These are phyloP conservation scores for Curvularia sp. DNA, from an alignment of 2,329 filamentous ascomycete species.

Conservation along the genomic window DNA sequence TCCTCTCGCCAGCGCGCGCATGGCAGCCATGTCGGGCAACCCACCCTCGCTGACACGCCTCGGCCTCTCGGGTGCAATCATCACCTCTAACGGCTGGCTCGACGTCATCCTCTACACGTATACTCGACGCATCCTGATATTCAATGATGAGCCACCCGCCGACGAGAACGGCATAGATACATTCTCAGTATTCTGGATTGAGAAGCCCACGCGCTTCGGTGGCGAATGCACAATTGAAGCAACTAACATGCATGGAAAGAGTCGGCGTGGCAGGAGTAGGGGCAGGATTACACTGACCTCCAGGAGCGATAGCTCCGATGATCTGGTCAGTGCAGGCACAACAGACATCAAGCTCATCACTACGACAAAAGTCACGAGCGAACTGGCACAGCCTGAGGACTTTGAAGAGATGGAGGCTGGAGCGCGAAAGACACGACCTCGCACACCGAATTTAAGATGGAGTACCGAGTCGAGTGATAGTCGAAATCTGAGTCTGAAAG, in stretches of 20 bases:
- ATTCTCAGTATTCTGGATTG: conserved; percentile 47
- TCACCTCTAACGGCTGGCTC: conserved; percentile 66
- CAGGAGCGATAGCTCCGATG: conserved; percentile 35
- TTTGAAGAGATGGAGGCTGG: conserved; percentile 45
- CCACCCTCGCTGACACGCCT: conserved; percentile 56
- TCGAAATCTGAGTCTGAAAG: conserved; percentile 23
- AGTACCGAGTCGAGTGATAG: conserved; percentile 42
- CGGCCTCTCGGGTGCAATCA: conserved; percentile 62
- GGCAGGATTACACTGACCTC: conserved; percentile 30
- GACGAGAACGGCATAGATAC: conserved; percentile 48
- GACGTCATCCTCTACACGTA: conserved; percentile 66
- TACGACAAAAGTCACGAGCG: conserved; percentile 44
- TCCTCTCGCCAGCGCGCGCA: conserved; percentile 69
- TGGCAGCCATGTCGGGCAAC: conserved; percentile 66
- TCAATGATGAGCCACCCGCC: conserved; percentile 57
- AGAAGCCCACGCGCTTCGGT: conserved; percentile 50
- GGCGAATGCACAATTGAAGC: conserved; percentile 57
- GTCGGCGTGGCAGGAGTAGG: conserved; percentile 22
- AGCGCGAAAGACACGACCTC: conserved; percentile 32
- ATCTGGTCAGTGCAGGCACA: conserved; percentile 31
- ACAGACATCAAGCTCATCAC: conserved; percentile 49
- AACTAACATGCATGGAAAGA: conserved; percentile 8
- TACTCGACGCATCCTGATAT: conserved; percentile 63
- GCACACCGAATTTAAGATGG: conserved; percentile 41
- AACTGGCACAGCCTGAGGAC: conserved; percentile 44